Conservation (phyloP, 768 basidiomycete genomes). For the Pisolithus microcarpus region DNA sequence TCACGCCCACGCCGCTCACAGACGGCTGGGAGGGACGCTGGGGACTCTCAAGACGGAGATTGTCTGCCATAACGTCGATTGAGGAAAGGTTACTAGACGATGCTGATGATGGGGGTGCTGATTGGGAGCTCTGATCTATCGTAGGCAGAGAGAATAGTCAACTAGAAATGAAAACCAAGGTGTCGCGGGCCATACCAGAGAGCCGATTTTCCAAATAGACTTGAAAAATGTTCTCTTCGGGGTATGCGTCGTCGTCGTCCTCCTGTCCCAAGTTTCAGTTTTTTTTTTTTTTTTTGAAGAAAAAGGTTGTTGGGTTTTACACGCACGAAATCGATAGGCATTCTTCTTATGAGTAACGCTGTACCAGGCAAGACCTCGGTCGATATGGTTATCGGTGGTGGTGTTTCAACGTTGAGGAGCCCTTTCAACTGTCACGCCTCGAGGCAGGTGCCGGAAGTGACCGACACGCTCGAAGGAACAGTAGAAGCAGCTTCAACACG, state of each 20-base stretch:
- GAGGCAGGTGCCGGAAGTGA: background rate
- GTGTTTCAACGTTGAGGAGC: too few species aligned
- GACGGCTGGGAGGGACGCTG: background rate
- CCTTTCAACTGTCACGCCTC: background rate
- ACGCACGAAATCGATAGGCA: slow-evolving; percentile 20
- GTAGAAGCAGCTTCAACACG: too few species aligned
- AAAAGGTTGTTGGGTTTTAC: background rate
- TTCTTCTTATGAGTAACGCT: background rate
- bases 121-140: background rate
- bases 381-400: too few species aligned
- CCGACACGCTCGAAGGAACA: background rate
- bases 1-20: background rate
- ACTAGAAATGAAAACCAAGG: background rate
- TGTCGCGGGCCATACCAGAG: slow-evolving; percentile 7
- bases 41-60: background rate
- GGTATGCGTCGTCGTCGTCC: slow-evolving; percentile 14
- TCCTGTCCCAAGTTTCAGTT: slow-evolving; percentile 7
- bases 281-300: too few species aligned
- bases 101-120: background rate
- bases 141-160: background rate
- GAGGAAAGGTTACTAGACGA: background rate
- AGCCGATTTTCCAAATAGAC: slow-evolving; percentile 5
- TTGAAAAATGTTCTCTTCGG: slow-evolving; percentile 11
- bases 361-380: too few species aligned
- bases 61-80: background rate